Evolutionary conservation across 331 rosid species (phyloP), one percentile per base, ranked within the genome.

Genomic region (Dryas integrifolia): DNA sequence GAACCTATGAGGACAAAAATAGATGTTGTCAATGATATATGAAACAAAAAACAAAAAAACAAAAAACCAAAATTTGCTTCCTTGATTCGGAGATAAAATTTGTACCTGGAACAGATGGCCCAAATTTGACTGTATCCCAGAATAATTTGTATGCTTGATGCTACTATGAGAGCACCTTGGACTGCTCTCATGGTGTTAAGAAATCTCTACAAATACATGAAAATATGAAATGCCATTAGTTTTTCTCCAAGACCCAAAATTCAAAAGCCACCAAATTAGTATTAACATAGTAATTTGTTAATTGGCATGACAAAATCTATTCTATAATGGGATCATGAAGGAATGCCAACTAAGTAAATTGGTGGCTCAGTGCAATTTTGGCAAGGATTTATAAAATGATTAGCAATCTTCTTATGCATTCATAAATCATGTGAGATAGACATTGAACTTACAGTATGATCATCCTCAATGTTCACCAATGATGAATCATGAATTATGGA

Each of bases 61-160:
- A 18, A 18, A 18, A 24, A 46, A 62, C 52, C 47, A 0, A 46
- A 71, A 64, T 16, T 62, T 55, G 58, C 58, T 30, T 58, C 59
- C 56, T 72, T 13, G 14, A 70, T 78, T 70, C 4, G 0, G 5
- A 44, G 77, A 41, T 9, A 9, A 58, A 71, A 72, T 48, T 46
- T 75, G 64, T 77, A 94, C 97, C 98, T 88, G 72, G 98, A 91
- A 80, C 97, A 94, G 44, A 94, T 91, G 80, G 91, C 97, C 98
- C 98, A 94, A 65, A 91, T 62, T 71, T 94, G 98, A 81, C 98
- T 94, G 83, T 85, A 94, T 26, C 98, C 98, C 81, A 94, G 75
- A 69, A 94, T 87, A 61, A 94, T 91, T 74, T 94, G 96, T 85
- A 94, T 80, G 81, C 98, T 94, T 75, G 97, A 91, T 65, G 96